Conservation (phyloP, 768 basidiomycete genomes). For the Leccinum uliginosum region DNA sequence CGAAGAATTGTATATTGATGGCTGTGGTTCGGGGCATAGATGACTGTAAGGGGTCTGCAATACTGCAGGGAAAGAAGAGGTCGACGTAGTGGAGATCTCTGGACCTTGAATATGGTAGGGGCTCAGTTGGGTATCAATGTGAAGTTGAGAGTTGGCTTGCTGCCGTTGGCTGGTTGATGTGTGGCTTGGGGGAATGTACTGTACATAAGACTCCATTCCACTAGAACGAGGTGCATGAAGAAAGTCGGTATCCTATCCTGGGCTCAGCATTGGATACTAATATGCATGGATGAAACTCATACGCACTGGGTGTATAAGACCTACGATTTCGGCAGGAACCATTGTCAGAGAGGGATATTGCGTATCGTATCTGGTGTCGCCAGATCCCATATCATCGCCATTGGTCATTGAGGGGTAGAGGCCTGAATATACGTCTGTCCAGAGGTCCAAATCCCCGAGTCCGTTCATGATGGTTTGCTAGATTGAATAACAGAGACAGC, state of each 20-base stretch:
- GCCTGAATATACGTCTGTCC: slow-evolving; percentile 6
- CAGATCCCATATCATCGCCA: background rate
- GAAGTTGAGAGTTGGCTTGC: slow-evolving; percentile 11
- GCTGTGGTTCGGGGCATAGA: background rate
- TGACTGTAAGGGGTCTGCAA: slow-evolving; percentile 13
- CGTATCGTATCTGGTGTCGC: background rate
- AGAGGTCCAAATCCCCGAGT: background rate
- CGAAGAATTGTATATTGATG: slow-evolving; percentile 5
- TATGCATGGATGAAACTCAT: background rate
- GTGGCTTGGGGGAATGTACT: background rate
- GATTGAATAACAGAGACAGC: background rate
- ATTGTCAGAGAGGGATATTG: background rate
- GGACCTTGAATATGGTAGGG: slow-evolving; percentile 4
- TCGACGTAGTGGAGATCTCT: slow-evolving; percentile 16
- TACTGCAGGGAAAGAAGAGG: slow-evolving; percentile 1
- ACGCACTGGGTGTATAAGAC: slow-evolving; percentile 12
- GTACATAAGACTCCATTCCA: background rate
- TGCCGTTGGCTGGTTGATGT: slow-evolving; percentile 2
- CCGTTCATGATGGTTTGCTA: slow-evolving; percentile 14
- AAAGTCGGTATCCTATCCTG: slow-evolving; percentile 4
- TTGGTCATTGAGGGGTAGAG: background rate
- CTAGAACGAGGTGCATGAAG: background rate
- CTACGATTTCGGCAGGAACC: background rate
- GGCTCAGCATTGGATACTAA: slow-evolving; percentile 2
- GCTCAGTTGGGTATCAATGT: slow-evolving; percentile 18